Percentiles rank a stretch among this genome's conserved stretches.
Conservation (phyloP, 1,139 yeast genomes). For the Geotrichum cucujoidarum region DNA sequence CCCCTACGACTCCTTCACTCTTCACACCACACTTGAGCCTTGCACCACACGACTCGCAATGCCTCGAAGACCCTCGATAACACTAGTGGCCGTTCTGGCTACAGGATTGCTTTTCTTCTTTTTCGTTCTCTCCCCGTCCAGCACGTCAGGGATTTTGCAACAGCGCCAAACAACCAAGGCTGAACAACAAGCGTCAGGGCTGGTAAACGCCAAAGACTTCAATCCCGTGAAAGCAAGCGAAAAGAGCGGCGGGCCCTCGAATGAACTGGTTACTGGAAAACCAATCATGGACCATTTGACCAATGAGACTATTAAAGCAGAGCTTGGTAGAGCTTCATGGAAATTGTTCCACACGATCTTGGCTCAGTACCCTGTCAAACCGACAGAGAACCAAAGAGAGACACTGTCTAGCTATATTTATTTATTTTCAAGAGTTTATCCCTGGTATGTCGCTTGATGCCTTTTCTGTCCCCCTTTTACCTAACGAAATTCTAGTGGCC, state of each 20-base stretch:
- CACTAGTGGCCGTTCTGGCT: conserved; percentile 25
- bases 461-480: neutral
- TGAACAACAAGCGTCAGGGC: conserved; percentile 16
- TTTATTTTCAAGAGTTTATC: conserved; percentile 39
- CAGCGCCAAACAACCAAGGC: conserved; percentile 14
- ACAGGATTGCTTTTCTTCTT: conserved; percentile 25
- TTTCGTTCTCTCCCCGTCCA: conserved; percentile 22
- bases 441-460: conserved; percentile 27
- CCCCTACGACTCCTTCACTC: no score
- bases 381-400: conserved; percentile 55
- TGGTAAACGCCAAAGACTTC: conserved; percentile 21
- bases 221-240: conserved; percentile 23
- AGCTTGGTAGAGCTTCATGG: conserved; percentile 89
- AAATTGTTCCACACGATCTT: conserved; percentile 81
- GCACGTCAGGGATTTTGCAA: conserved; percentile 10
- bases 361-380: conserved; percentile 85
- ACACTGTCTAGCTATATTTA: conserved; percentile 51
- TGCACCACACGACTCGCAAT: conserved; percentile 15
- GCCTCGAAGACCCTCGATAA: conserved; percentile 28
- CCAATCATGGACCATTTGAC: conserved; percentile 91
- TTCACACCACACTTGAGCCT: no score
- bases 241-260: conserved; percentile 18
- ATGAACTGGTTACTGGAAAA: conserved; percentile 28
- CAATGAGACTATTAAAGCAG: conserved; percentile 56
- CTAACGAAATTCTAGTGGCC: conserved; percentile 39